These are phyloP conservation scores for Pythium periplocum DNA, from an alignment of 352 stramenopile species.

Conservation along the genomic window DNA sequence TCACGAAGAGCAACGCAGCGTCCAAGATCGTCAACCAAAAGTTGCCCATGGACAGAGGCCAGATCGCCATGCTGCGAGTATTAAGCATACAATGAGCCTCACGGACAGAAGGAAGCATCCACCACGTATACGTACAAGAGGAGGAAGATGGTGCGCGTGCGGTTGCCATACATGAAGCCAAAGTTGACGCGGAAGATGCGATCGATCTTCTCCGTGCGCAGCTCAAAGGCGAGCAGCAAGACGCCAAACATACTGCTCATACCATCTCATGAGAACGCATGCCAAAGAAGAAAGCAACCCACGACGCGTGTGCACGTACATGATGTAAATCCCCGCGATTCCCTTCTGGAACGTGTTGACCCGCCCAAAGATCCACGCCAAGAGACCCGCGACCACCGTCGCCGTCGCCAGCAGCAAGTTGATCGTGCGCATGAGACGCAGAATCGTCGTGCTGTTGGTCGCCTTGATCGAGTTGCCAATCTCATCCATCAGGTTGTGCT, in stretches of 20 bases:
- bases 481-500: constrained; percentile 80
- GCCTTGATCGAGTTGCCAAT: constrained; percentile 79
- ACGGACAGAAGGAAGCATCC: too few relatives aligned
- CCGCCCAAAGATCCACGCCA: constrained; percentile 78
- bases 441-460: constrained; percentile 76
- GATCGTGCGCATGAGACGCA: constrained; percentile 70
- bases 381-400: constrained; percentile 61
- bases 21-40: constrained; percentile 88
- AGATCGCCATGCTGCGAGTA: constrained; percentile 73
- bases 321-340: constrained; percentile 85
- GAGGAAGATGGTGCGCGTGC: constrained; percentile 83
- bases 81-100: too few relatives aligned
- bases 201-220: constrained; percentile 80
- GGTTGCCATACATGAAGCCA: constrained; percentile 89
- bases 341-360: constrained; percentile 76
- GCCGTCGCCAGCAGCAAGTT: constrained; percentile 73
- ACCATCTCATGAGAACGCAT: background rate
- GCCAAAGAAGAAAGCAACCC: background rate
- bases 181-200: constrained; percentile 80
- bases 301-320: constrained; percentile 36
- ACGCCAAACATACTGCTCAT: constrained; percentile 68
- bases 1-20: constrained; percentile 82
- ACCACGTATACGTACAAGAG: constrained; percentile 58
- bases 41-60: constrained; percentile 86
- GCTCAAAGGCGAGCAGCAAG: constrained; percentile 77